phyloP scores from a whole-genome alignment of 208 protist genomes.

The Naegleria lovaniensis region DNA sequence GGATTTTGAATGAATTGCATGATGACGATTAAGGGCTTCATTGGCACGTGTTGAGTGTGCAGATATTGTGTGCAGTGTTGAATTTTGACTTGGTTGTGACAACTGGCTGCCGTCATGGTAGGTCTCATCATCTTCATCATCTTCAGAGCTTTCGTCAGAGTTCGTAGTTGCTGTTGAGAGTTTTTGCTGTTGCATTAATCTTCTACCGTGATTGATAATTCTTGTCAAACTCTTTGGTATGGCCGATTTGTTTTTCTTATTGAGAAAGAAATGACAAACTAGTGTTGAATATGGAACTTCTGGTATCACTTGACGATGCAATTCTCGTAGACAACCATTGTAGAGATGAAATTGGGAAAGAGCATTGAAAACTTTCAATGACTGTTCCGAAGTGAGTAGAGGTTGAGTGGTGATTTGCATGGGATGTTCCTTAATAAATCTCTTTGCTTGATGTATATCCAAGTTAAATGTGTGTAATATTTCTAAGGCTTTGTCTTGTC shows the following conservation, averaged over 20 bases:
- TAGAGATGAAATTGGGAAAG: background rate
- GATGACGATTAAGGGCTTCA: too few relatives aligned
- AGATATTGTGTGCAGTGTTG: background rate
- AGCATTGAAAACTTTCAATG: background rate
- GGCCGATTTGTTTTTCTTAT: background rate
- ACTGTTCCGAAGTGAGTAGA: background rate
- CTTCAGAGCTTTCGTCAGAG: background rate
- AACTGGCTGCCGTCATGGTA: background rate
- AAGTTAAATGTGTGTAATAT: background rate
- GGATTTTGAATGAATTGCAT: too few relatives aligned
- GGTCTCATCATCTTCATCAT: background rate
- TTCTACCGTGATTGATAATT: background rate
- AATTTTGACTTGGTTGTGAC: background rate
- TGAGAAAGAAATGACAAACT: background rate
- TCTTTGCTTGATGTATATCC: background rate
- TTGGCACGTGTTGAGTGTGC: too few relatives aligned
- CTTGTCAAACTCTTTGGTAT: background rate
- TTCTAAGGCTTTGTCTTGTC: background rate
- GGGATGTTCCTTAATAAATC: background rate
- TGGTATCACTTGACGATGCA: background rate
- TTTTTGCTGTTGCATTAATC: background rate
- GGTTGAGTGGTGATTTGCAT: background rate
- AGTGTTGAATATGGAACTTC: background rate
- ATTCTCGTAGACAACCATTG: background rate
- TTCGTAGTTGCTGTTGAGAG: background rate